Evolutionary conservation across 2,329 filamentous ascomycete species (phyloP).

Genomic region (Epicoccum nigrum): DNA sequence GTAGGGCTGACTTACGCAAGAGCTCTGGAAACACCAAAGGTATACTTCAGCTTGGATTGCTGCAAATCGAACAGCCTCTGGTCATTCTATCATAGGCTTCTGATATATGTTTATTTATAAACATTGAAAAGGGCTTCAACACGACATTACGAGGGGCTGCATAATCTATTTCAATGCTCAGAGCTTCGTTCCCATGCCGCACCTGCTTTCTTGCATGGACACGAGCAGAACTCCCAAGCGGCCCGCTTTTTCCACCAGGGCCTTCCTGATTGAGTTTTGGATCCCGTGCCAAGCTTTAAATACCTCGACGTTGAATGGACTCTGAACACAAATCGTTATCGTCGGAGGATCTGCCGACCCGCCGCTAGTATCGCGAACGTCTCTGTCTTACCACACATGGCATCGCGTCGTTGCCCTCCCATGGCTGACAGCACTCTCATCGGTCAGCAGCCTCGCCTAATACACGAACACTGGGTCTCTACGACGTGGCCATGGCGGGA

Average conservation of each 20-base stretch:
- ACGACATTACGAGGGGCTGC: neutral
- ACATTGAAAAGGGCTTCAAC: neutral
- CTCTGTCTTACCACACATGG: neutral
- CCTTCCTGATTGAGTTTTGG: constrained; percentile 7
- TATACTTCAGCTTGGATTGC: neutral
- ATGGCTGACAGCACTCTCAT: neutral
- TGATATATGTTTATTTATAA: neutral
- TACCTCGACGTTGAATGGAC: neutral
- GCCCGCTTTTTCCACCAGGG: constrained; percentile 8
- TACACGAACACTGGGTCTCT: neutral
- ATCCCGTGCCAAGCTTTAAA: neutral
- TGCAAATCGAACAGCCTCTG: neutral
- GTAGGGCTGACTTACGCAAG: constrained; percentile 1
- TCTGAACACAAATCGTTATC: constrained; percentile 5
- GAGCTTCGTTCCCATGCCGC: no score
- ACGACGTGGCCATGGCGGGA: neutral
- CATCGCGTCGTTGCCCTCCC: neutral
- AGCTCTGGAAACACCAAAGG: neutral
- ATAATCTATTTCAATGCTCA: constrained; percentile 1
- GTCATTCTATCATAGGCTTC: neutral
- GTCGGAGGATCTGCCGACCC: constrained; percentile 5
- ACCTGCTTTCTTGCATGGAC: neutral
- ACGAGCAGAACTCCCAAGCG: neutral
- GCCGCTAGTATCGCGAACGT: constrained; percentile 3
- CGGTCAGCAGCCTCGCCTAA: constrained; percentile 2